A percentile compares a stretch with the other conserved stretches of the same genome.
These are phyloP conservation scores for Solioccasus polychromus DNA, from an alignment of 768 basidiomycete genomes.

Conservation along the genomic window DNA sequence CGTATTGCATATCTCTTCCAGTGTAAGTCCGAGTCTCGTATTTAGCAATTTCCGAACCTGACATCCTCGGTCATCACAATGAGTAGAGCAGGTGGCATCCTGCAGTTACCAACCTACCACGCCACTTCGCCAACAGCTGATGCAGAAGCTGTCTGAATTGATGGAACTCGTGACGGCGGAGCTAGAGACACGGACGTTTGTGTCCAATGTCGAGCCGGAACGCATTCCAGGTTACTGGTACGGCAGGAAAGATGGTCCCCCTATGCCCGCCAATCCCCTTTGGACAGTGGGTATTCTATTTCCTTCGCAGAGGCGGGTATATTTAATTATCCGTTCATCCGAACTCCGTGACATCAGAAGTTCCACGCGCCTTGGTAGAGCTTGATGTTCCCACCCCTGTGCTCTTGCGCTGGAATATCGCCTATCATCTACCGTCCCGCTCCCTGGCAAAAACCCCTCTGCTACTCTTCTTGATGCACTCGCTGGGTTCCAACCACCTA, in stretches of 20 bases:
- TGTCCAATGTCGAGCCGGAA: constrained; percentile 38
- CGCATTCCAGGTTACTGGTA: constrained; percentile 59
- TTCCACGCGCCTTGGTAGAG: constrained; percentile 47
- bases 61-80: neutral
- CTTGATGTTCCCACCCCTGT: constrained; percentile 43
- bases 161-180: constrained; percentile 30
- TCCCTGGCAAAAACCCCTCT: constrained; percentile 51
- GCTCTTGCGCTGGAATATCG: constrained; percentile 72
- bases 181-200: constrained; percentile 22
- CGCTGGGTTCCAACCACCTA: constrained; percentile 71
- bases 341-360: constrained; percentile 41
- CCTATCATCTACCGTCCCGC: constrained; percentile 47
- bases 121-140: constrained; percentile 7
- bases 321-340: constrained; percentile 55
- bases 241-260: constrained; percentile 39
- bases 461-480: constrained; percentile 72
- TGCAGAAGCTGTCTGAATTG: constrained; percentile 32
- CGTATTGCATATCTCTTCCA: constrained; percentile 17
- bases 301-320: constrained; percentile 66
- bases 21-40: constrained; percentile 13
- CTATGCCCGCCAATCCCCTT: constrained; percentile 37
- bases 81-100: constrained; percentile 9
- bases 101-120: constrained; percentile 7
- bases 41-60: neutral
- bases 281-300: constrained; percentile 58